Conservation (phyloP, 257 asterid genomes). For the Cruciata laevipes region DNA sequence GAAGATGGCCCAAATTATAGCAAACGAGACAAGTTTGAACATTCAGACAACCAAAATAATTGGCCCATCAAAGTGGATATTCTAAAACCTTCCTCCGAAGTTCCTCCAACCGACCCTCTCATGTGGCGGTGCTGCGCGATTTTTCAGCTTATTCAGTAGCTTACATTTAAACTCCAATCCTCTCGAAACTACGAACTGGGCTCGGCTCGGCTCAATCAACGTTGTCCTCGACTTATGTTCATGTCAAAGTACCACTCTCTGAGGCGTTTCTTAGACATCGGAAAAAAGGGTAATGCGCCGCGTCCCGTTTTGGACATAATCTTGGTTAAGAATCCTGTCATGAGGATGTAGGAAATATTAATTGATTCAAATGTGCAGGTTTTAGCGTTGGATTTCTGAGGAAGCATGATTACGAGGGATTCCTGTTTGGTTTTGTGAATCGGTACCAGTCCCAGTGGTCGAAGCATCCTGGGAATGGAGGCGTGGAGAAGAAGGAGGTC, state of each 20-base stretch:
- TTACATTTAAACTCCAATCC: neutral
- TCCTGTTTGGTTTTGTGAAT: conserved; percentile 28
- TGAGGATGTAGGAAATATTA: neutral
- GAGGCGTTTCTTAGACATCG: conserved; percentile 33
- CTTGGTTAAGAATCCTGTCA: neutral
- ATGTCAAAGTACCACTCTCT: conserved; percentile 39
- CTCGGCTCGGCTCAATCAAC: neutral
- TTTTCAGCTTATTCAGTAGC: neutral
- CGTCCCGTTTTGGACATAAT: neutral
- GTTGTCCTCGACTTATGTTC: neutral
- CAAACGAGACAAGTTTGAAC: neutral
- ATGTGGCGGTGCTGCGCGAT: neutral
- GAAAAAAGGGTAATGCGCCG: conserved; percentile 14
- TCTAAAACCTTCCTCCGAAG: neutral
- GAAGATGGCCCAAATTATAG: neutral
- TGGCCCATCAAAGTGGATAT: conserved; percentile 3
- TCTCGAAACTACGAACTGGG: neutral
- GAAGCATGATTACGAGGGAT: conserved; percentile 30
- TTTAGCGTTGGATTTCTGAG: conserved; percentile 28
- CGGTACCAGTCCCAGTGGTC: conserved; percentile 55
- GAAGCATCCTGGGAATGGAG: conserved; percentile 33
- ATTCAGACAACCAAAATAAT: neutral
- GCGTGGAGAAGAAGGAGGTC: conserved; percentile 16
- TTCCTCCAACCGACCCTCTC: neutral
- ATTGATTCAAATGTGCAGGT: conserved; percentile 29